Conservation (phyloP, 2,329 filamentous ascomycete species). For the Boeremia exigua region DNA sequence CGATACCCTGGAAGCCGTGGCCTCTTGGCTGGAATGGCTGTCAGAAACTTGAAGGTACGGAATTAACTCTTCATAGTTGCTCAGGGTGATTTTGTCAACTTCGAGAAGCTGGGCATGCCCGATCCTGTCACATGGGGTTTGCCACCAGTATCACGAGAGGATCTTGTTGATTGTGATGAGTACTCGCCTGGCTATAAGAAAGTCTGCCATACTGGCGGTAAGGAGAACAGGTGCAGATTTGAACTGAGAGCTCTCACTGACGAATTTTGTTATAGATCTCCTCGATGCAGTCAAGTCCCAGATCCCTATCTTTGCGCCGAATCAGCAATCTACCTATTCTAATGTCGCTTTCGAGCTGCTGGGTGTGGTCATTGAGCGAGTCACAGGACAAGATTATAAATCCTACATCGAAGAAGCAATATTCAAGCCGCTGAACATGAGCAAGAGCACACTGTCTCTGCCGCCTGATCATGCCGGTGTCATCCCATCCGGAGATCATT, state of each 20-base stretch:
- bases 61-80: conserved; percentile 35
- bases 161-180: conserved; percentile 45
- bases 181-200: conserved; percentile 39
- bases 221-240: neutral
- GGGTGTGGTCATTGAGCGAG: conserved; percentile 49
- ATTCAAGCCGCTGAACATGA: conserved; percentile 46
- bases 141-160: conserved; percentile 42
- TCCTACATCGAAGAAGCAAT: conserved; percentile 50
- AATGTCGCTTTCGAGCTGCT: conserved; percentile 52
- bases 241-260: conserved; percentile 5
- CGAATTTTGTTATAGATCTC: conserved; percentile 34
- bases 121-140: conserved; percentile 36
- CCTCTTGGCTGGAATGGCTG: conserved; percentile 10
- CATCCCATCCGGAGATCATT: conserved; percentile 44
- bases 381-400: conserved; percentile 45
- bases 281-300: conserved; percentile 38
- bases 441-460: conserved; percentile 31
- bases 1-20: conserved; percentile 1
- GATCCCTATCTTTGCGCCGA: conserved; percentile 50
- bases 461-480: conserved; percentile 48
- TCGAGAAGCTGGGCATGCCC: neutral
- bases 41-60: conserved; percentile 31
- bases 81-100: conserved; percentile 39
- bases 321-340: conserved; percentile 52
- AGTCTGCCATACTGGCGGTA: conserved; percentile 37